Base-by-base conservation (phyloP, 331 rosid genomes). In the Malus hybrid region DNA sequence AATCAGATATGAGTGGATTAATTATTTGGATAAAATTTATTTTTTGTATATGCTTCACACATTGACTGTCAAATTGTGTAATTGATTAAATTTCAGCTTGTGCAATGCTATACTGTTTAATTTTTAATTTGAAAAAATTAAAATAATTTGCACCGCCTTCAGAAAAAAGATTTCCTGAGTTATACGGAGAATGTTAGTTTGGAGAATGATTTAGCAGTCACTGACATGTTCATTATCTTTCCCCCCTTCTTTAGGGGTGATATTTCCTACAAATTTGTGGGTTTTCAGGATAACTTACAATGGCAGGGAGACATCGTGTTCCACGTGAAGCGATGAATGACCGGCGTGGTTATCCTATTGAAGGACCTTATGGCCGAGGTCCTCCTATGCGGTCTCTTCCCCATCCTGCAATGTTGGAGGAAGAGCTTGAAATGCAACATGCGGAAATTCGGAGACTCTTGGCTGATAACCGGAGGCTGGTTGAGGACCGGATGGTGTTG, bases 331-430 rank as follows among this genome's bases (percentile, higher is more conserved):
- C 63, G 42, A 65, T 82, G 76, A 85, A 74, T 74, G 81, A 68
- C 52, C 57, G 89, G 69, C 89, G 84, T 32, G 86, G 89, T 6
- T 80, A 82, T 62, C 82, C 75, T n/a, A 67, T 81, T 31, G 89
- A 85, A n/a, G 89, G 83, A 13, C 84, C 80, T 22, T 82, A 54
- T 22, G 56, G 36, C 20, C 82, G 86, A 22, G 82, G 78, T 33
- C 89, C 81, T 69, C 86, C 79, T 29, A 31, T 80, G 75, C 82
- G 81, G 31, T 76, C 80, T 10, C 72, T 59, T 66, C 93, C 93
- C 71, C 96, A 90, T 65, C 96, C 96, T 2, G 89, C 88, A 27
- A 18, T 93, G 24, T 71, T 93, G 86, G 96, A 93, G 86, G 97
- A 93, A 57, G 98, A 93, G 44, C 86, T 90, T 67, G 96, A 90